Conservation (phyloP, 495 filamentous ascomycete genomes). For the Xylaria scruposa region DNA sequence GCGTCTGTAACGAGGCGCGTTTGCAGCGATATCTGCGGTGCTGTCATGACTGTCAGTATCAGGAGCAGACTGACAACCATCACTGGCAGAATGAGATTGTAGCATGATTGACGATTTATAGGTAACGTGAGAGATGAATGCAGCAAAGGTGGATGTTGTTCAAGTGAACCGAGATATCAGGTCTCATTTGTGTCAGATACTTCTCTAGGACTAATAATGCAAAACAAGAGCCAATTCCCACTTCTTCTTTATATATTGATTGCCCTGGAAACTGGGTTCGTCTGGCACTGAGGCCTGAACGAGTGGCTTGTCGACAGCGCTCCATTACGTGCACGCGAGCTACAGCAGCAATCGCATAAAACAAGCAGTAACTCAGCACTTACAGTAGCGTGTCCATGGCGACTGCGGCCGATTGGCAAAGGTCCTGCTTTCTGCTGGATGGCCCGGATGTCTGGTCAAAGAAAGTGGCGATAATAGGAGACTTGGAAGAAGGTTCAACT, state of each 20-base stretch:
- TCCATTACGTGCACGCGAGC: conserved; percentile 15
- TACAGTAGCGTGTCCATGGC: conserved; percentile 84
- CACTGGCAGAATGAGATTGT: conserved; percentile 28
- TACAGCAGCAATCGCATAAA: conserved; percentile 18
- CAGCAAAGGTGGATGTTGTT: neutral
- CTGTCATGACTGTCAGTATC: conserved; percentile 46
- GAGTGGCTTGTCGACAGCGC: neutral
- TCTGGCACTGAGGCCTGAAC: neutral
- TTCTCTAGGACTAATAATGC: neutral
- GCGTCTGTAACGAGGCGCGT: conserved; percentile 80
- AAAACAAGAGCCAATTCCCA: conserved; percentile 3
- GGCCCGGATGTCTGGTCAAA: neutral
- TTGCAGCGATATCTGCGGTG: conserved; percentile 86
- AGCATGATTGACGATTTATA: conserved; percentile 13
- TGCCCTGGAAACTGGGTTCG: conserved; percentile 4
- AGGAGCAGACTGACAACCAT: conserved; percentile 10
- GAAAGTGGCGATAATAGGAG: conserved; percentile 6
- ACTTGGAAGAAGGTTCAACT: neutral
- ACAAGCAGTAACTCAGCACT: conserved; percentile 45
- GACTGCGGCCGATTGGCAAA: conserved; percentile 20
- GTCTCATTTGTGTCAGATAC: neutral
- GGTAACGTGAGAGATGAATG: neutral
- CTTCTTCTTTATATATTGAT: neutral
- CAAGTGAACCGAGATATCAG: neutral
- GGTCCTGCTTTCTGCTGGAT: neutral